phyloP scores from a whole-genome alignment of 768 basidiomycete genomes.

The Naganishia friedmannii region DNA sequence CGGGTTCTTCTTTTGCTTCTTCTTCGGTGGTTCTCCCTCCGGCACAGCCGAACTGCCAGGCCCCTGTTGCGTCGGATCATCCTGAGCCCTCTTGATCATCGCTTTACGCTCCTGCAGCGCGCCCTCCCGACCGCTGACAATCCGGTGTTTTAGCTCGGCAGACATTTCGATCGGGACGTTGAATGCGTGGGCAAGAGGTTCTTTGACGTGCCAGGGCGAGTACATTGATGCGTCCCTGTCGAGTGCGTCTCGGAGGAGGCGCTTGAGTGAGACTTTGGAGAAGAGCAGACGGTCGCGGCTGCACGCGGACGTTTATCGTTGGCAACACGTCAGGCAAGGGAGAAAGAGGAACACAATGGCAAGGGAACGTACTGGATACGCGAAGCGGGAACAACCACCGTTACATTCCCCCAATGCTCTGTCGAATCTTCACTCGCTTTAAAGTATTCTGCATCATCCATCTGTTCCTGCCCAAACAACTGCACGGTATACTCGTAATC shows the following conservation, averaged over 20 bases:
- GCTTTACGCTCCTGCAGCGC: constrained; percentile 72
- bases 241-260: constrained; percentile 93
- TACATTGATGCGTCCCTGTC: constrained; percentile 87
- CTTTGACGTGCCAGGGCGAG: constrained; percentile 93
- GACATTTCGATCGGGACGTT: constrained; percentile 82
- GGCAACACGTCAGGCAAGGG: neutral
- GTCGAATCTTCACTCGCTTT: constrained; percentile 36
- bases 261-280: constrained; percentile 92
- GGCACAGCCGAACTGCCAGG: neutral
- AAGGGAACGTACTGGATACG: constrained; percentile 18
- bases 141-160: constrained; percentile 73
- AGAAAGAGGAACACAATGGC: neutral
- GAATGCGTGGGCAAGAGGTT: constrained; percentile 74
- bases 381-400: neutral
- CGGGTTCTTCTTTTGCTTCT: constrained; percentile 24
- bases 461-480: constrained; percentile 8
- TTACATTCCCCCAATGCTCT: constrained; percentile 22
- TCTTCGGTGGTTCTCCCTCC: constrained; percentile 30
- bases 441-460: constrained; percentile 9
- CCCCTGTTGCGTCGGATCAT: too few relatives aligned
- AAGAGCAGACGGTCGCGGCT: constrained; percentile 94
- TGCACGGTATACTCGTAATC: constrained; percentile 24
- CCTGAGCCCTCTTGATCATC: constrained; percentile 24
- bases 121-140: constrained; percentile 74
- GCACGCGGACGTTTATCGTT: neutral